phyloP scores from a whole-genome alignment of 1,139 yeast species.

The Hemisphaericaspora xylofermentans region DNA sequence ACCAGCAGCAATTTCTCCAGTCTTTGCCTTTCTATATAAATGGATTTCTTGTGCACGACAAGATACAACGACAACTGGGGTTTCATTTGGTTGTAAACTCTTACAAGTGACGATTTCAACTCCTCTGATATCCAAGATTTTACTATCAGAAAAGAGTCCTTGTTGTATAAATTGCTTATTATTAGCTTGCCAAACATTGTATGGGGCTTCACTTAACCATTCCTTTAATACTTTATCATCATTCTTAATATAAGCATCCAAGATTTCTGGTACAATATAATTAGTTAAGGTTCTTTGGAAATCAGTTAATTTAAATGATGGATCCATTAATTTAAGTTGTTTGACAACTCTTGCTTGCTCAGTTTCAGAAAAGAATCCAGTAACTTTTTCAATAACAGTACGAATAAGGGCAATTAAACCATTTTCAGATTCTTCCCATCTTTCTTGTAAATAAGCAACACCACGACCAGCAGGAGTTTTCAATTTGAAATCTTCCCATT shows the following conservation, averaged over 20 bases:
- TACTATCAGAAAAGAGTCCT: slow-evolving; percentile 88
- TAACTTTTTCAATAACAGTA: slow-evolving; percentile 75
- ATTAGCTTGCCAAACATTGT: slow-evolving; percentile 90
- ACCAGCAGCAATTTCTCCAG: slow-evolving; percentile 96
- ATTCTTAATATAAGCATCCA: slow-evolving; percentile 94
- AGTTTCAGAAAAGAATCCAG: slow-evolving; percentile 92
- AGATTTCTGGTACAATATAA: slow-evolving; percentile 89
- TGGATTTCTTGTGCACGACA: slow-evolving; percentile 97
- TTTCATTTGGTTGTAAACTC: slow-evolving; percentile 85
- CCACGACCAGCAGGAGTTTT: slow-evolving; percentile 70
- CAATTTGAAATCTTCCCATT: slow-evolving; percentile 67
- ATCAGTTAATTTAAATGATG: slow-evolving; percentile 75
- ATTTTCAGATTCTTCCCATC: slow-evolving; percentile 94
- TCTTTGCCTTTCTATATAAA: slow-evolving; percentile 81
- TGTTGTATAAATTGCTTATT: slow-evolving; percentile 92
- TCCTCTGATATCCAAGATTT: slow-evolving; percentile 90
- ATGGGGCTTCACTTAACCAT: slow-evolving; percentile 98
- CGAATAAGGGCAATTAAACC: slow-evolving; percentile 82
- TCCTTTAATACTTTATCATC: slow-evolving; percentile 77
- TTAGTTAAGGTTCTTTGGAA: slow-evolving; percentile 86
- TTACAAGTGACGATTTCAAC: slow-evolving; percentile 91
- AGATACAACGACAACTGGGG: slow-evolving; percentile 90
- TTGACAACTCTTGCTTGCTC: slow-evolving; percentile 90
- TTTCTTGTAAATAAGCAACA: slow-evolving; percentile 60
- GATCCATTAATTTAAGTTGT: slow-evolving; percentile 87